Evolutionary conservation across 345 rosid species (phyloP), one percentile per base, ranked within the genome.

Genomic region (Eucalyptus coolabah): DNA sequence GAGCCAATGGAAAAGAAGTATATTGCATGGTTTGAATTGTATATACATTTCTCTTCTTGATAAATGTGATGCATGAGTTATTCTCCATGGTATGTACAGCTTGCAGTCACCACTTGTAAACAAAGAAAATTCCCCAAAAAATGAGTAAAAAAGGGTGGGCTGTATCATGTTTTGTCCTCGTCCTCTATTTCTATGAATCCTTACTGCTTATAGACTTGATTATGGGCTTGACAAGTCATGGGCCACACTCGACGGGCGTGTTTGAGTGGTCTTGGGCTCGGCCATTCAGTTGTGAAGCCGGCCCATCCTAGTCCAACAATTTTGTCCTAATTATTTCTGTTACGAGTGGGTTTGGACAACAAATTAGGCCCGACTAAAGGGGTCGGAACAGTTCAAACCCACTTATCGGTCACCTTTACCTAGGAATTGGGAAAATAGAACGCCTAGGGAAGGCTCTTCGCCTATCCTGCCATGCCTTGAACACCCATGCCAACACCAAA

Each of bases 401-500:
- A 14, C 14, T 19, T 2, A 37, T 2, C 28, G 8, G 47, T 77
- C 16, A 21, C 47, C 83, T 11, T 28, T 77, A 12, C 2, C 21
- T 88, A 51, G 34, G 77, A 67, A 23, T 53, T 80, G 21, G 93
- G 91, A 59, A 89, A 86, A 93, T 93, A 51, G 96, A 92, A 59
- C 92, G 92, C 88, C 88, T 86, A 54, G 90, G 92, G 89, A 94
- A 93, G 72, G 89, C n/a, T 59, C 92, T 92, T 34, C 93, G 93
- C 87, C 88, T 92, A 37, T 93, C 95, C 89, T 91, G 97, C 42
- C 89, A 92, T 86, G 93, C 92, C 69, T 91, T 94, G 28, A 91
- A 88, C 28, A 95, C 88, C 91, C 95, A 93, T 47, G 88, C 89
- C 69, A 94, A 69, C 69, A 92, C 92, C 85, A 94, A 89, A 85